These are phyloP conservation scores for Digitaria exilis DNA, from an alignment of 202 grass and related monocot genomes.

Conservation along the genomic window DNA sequence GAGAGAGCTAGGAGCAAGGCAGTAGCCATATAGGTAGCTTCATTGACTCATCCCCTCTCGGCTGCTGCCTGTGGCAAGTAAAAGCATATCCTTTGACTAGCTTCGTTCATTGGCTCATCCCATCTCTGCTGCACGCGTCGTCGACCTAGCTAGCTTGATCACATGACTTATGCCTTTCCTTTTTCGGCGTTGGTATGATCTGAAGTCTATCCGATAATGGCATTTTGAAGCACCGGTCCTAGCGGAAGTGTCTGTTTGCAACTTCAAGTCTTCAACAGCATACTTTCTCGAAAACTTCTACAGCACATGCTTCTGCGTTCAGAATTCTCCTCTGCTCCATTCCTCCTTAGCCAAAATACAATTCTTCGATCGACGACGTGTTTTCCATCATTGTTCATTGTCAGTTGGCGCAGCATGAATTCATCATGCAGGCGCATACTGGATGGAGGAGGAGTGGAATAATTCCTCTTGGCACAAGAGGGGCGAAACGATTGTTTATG, in stretches of 20 bases:
- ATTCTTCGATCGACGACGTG: background rate
- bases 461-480: background rate
- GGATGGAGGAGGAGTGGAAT: background rate
- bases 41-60: too few relatives aligned
- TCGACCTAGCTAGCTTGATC: background rate
- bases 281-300: background rate
- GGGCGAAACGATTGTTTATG: background rate
- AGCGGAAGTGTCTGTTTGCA: background rate
- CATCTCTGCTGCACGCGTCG: too few relatives aligned
- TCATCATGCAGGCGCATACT: background rate
- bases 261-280: background rate
- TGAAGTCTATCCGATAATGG: background rate
- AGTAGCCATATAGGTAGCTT: too few relatives aligned
- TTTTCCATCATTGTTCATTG: slow-evolving; percentile 10
- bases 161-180: background rate
- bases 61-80: too few relatives aligned
- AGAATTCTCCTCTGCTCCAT: background rate
- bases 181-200: background rate
- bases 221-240: background rate
- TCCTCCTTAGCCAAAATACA: background rate
- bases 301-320: background rate
- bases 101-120: too few relatives aligned
- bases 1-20: too few relatives aligned
- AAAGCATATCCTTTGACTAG: too few relatives aligned
- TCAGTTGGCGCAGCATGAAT: background rate